Base-by-base conservation (phyloP, 2,329 filamentous ascomycete species). In the Zopfia rhizophila region DNA sequence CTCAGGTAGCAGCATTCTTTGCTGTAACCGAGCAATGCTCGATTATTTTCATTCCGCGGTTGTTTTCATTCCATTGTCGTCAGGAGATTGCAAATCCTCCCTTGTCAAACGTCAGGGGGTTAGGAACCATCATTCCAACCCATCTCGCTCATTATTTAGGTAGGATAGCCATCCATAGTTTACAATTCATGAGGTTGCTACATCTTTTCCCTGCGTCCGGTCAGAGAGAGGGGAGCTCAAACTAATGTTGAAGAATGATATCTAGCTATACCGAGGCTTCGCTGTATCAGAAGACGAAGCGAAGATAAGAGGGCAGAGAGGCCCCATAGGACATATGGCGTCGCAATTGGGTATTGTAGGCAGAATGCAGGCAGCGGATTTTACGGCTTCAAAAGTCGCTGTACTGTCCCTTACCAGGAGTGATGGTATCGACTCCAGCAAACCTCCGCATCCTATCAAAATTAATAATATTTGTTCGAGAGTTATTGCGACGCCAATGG, bases 381-480 rank as follows among this genome's bases (percentile, higher is more conserved):
- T 83, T 49, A 82, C 77, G 33, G 77, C 75, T 0, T 81, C 78
- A 7, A 84, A 84, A 48, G 76, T 80, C 7, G 81, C 81, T 0
- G 73, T 84, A 3, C 76, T 84, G 27, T 78, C 75, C 7, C 72
- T 84, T 73, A 83, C 82, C 0, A 70, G 75, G 5, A 70, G 76
- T 0, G 80, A 82, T 53, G 79, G 78, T 1, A 80, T 81, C 13
- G 77, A 83, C 53, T 82, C 82, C 53, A 78, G 80, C 8, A 48
- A 44, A 13, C 39, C 45, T 10, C 35, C 35, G 11, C 41, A 53
- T 38, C 43, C 36, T 5, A 82, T 84, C 42, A 74, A 81, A 30
- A 78, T 85, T 58, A 85, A 84, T 56, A 79, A 78, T 7, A 77
- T 84, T 21, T 84, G 81, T 48, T 81, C 81, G 0, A 66, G 73